Evolutionary conservation across 2,329 filamentous ascomycete genomes (phyloP).

Genomic region (Aspergillus transmontanensis): DNA sequence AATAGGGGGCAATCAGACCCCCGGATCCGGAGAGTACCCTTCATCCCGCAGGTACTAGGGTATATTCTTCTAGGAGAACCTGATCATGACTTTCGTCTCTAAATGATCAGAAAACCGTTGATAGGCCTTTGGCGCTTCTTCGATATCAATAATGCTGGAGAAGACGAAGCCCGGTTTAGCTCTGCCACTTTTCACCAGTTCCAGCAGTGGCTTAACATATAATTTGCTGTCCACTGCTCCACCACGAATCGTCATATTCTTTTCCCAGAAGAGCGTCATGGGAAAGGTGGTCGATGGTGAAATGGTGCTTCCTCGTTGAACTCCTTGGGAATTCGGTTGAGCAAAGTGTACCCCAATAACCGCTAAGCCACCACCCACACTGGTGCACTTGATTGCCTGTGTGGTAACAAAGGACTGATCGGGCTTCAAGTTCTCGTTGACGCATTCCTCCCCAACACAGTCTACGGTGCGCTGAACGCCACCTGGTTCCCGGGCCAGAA

Average conservation of each 20-base stretch:
- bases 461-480: slow-evolving; percentile 20
- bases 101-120: slow-evolving; percentile 25
- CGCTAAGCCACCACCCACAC: neutral
- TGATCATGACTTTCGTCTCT: slow-evolving; percentile 26
- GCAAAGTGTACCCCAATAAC: neutral
- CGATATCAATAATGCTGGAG: slow-evolving; percentile 28
- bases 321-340: neutral
- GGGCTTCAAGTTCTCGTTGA: slow-evolving; percentile 10
- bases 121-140: slow-evolving; percentile 31
- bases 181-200: slow-evolving; percentile 26
- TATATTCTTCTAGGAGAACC: neutral
- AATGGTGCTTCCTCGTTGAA: slow-evolving; percentile 2
- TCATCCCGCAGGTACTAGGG: neutral
- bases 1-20: too few relatives aligned
- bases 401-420: neutral
- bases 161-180: slow-evolving; percentile 33
- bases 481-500: slow-evolving; percentile 27
- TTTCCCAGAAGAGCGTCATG: slow-evolving; percentile 1
- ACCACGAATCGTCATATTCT: neutral
- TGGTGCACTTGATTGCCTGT: neutral
- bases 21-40: neutral
- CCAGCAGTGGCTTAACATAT: neutral
- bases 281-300: neutral
- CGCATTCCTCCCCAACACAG: slow-evolving; percentile 16
- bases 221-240: neutral